Base-by-base conservation (phyloP, 345 rosid genomes). In the Salix dunnii region DNA sequence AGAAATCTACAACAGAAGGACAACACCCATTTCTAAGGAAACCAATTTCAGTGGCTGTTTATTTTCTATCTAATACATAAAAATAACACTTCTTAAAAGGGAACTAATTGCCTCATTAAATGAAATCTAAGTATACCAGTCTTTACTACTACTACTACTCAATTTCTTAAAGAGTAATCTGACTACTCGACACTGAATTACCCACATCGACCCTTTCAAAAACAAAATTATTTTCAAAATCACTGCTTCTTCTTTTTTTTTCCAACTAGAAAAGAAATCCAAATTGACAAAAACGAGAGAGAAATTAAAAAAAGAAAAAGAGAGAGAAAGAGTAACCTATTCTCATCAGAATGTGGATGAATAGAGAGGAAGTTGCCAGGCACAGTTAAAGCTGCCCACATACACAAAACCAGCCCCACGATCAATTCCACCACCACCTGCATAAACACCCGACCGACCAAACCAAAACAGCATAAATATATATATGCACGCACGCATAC, bases 321-420 rank as follows among this genome's bases (percentile, higher is more conserved):
- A 33, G 40, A 66, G 42, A 9, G 40, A 66, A 20, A 2, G 2
- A 16, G n/a, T 36, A 23, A 96, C 99, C 98, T 92, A 72, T 96
- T 96, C 70, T 96, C 98, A 33, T 94, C 99, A 5, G 99, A 90
- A 76, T 91, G 93, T 0, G 97, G 98, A 71, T 94, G 92, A 38
- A 96, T 91, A 1, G 97, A 91, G 35, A 85, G 92, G 79, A 96
- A 96, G 67, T 90, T 88, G 70, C 98, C 98, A 3, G 97, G 96
- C 67, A 90, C 97, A 16, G 95, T 86, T 74, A 96, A 85, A 33
- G 95, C 97, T 46, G 99, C 97, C 97, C 95, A 96, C 87, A 88
- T 77, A 84, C 95, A 94, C n/a, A 94, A 82, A 51, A 84, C 82
- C 53, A 96, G 71, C 58, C 93, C 99, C 51, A 91, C 27, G 67